phyloP scores from a whole-genome alignment of 108 stramenopile genomes.

The Cyclotella choctawhatcheeana region DNA sequence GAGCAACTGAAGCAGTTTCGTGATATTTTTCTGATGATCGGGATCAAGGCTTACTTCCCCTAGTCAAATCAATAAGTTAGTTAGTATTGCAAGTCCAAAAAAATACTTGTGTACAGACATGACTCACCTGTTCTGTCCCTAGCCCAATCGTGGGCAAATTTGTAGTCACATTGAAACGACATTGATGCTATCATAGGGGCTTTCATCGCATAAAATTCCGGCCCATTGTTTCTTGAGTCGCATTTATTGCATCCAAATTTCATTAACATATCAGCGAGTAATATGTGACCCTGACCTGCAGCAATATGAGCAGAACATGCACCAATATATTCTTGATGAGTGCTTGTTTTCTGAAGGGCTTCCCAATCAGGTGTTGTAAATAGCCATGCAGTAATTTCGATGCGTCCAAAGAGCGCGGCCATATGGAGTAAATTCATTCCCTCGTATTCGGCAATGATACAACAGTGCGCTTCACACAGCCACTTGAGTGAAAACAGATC shows the following conservation, averaged over 20 bases:
- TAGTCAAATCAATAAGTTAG: too few species aligned
- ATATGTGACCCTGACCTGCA: conserved; percentile 7
- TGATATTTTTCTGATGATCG: not conserved
- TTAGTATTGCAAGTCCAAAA: too few species aligned
- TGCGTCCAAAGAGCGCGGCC: conserved; percentile 4
- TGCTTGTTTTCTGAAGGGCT: not conserved
- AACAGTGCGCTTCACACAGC: conserved; percentile 4
- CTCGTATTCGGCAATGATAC: not conserved
- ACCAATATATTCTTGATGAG: not conserved
- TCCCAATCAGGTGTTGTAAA: conserved; percentile 4
- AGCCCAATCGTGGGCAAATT: conserved; percentile 11
- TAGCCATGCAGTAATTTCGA: conserved; percentile 19
- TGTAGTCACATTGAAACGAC: not conserved
- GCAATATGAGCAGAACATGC: conserved; percentile 19
- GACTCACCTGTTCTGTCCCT: not conserved
- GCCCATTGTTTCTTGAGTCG: conserved; percentile 4
- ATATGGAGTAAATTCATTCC: conserved; percentile 11
- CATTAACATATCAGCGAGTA: not conserved
- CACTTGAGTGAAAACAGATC: conserved; percentile 16
- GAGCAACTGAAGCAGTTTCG: not conserved
- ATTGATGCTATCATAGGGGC: not conserved
- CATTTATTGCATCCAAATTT: not conserved
- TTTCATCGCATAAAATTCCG: conserved; percentile 18
- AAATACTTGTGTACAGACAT: too few species aligned
- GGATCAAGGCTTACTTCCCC: not conserved